Evolutionary conservation across 1,284 basidiomycete species (phyloP).

Genomic region (Coriolopsis trogii): DNA sequence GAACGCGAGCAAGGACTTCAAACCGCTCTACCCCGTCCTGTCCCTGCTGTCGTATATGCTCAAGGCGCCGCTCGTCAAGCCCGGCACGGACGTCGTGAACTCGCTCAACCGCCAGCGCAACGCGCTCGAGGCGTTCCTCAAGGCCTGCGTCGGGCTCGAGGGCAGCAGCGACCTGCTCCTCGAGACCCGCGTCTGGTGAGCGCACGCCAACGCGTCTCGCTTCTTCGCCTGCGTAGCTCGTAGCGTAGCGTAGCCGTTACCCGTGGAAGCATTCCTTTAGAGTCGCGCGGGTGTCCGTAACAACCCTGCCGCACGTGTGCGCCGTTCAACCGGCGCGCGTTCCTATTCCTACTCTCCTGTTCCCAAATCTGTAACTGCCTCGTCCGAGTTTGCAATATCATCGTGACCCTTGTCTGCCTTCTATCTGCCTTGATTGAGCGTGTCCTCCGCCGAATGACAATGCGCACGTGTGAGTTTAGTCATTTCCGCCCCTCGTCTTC

Average conservation of each 20-base stretch:
- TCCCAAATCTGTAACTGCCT: background rate
- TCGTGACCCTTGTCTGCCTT: background rate
- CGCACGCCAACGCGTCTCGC: too few relatives aligned
- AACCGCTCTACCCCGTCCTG: conserved; percentile 85
- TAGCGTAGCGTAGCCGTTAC: background rate
- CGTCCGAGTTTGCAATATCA: background rate
- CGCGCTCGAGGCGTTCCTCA: conserved; percentile 91
- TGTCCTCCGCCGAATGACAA: too few relatives aligned
- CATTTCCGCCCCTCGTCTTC: too few relatives aligned
- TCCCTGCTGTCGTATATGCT: conserved; percentile 95
- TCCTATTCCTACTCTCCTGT: background rate
- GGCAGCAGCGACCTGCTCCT: conserved; percentile 81
- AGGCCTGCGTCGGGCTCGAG: conserved; percentile 91
- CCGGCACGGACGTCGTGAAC: conserved; percentile 95
- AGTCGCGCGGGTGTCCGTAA: background rate
- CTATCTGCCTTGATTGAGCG: too few relatives aligned
- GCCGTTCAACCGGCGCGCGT: background rate
- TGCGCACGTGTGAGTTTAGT: too few relatives aligned
- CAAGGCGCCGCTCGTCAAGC: conserved; percentile 98
- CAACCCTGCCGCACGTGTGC: background rate
- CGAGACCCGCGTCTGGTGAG: conserved; percentile 87
- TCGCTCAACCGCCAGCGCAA: conserved; percentile 93
- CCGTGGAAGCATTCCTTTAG: too few relatives aligned
- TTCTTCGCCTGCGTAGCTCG: too few relatives aligned
- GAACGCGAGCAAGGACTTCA: conserved; percentile 58